Evolutionary conservation across 1,284 basidiomycete species (phyloP), one percentile per base, ranked within the genome.

Genomic region (Austropuccinia psidii): DNA sequence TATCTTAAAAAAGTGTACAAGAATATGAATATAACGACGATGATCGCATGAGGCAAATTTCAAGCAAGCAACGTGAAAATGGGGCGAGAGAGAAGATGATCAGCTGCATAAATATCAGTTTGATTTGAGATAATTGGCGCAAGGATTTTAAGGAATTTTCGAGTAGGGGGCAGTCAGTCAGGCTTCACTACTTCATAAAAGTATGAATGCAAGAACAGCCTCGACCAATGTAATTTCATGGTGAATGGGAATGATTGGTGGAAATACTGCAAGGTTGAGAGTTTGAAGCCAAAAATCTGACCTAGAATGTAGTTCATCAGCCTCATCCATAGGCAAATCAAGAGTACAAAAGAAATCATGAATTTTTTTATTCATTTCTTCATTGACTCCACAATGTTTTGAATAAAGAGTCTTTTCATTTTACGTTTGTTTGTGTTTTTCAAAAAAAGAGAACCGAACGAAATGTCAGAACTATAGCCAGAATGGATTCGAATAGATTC

Each of bases 291-390:
- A 52, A 62, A 15, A 29, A n/a, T 27, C 58, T 62, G 1, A 72
- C 69, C 27, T 62, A 0, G 11, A 4, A 79, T 93, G 91, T 35
- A 94, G 83, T 27, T 85, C 84, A 11, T 86, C 85, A 0, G 91
- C 91, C 76, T 89, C 87, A 33, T 87, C 85, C 27, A 88, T 85
- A 45, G 82, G 82, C 19, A 91, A 82, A 7, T 89, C 89, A 35
- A 93, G 82, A 27, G 83, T 81, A 4, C 88, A 83, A 77, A 94
- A 92, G 81, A 93, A 93, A 37, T 85, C 90, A 90, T 62, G 57
- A 55, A 72, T 72, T 33, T 62, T 72, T 19, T 72, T 17, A 45
- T 39, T 62, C 69, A 72, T 72, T 33, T 21, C 37, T 50, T 72
- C 58, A 24, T 72, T 62, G 29, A 72, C 55, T 33, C 60, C 49